Percentiles rank a stretch among this genome's conserved stretches.
phyloP scores from a whole-genome alignment of 106 monocot genomes.

The Posidonia australis region DNA sequence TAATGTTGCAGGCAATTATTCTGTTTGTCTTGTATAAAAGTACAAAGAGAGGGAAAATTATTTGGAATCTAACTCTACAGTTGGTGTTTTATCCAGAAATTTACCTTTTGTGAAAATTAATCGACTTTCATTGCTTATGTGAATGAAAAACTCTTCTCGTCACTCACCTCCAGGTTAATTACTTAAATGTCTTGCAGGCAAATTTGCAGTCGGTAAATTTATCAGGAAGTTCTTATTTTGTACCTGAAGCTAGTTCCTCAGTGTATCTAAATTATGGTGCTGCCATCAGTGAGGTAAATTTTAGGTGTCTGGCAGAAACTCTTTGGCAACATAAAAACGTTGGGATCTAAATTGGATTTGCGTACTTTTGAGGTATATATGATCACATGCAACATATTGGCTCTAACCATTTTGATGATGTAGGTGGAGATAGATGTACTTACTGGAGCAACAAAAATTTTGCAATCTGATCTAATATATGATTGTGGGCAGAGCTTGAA shows the following conservation, averaged over 20 bases:
- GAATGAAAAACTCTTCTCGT: too few species aligned
- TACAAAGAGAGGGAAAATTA: too few species aligned
- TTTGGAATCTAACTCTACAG: too few species aligned
- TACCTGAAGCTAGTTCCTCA: conserved; percentile 28
- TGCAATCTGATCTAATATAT: conserved; percentile 55
- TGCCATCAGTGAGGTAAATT: conserved; percentile 64
- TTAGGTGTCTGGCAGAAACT: background rate
- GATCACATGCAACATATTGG: too few species aligned
- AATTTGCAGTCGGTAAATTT: conserved; percentile 36
- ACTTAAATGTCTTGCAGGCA: conserved; percentile 34
- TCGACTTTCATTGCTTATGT: too few species aligned
- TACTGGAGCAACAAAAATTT: conserved; percentile 53
- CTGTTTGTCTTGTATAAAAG: too few species aligned
- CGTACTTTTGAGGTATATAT: background rate
- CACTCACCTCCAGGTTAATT: too few species aligned
- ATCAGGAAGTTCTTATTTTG: conserved; percentile 43
- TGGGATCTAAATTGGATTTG: background rate
- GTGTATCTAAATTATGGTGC: conserved; percentile 74
- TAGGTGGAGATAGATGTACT: conserved; percentile 86
- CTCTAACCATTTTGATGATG: too few species aligned
- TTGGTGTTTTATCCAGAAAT: too few species aligned
- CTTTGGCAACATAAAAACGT: background rate
- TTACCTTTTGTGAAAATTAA: too few species aligned
- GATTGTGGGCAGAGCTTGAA: conserved; percentile 86
- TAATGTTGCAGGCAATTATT: too few species aligned